Conservation (phyloP, 306 rosid species). For the Geum urbanum region DNA sequence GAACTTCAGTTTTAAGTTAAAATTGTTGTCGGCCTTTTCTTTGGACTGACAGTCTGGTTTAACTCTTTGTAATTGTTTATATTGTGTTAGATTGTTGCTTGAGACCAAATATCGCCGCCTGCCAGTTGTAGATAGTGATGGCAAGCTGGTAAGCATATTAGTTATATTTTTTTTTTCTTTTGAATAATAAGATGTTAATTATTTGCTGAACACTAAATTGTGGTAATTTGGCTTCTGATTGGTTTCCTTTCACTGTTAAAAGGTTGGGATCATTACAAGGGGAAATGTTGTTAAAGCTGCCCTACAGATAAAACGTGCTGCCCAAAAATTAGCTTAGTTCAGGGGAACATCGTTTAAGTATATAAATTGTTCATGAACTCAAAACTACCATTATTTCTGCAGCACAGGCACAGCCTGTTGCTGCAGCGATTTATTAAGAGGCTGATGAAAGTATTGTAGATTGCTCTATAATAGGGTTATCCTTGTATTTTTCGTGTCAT, state of each 20-base stretch:
- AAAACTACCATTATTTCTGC: conserved; percentile 17
- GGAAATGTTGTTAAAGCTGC: conserved; percentile 92
- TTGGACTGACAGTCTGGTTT: background rate
- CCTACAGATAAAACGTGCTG: conserved; percentile 62
- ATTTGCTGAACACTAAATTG: conserved; percentile 15
- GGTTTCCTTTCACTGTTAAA: conserved; percentile 27
- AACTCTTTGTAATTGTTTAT: background rate
- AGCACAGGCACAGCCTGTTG: conserved; percentile 5
- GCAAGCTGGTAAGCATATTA: conserved; percentile 71
- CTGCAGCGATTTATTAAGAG: conserved; percentile 18
- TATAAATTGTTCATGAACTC: conserved; percentile 5
- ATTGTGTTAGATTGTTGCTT: conserved; percentile 63
- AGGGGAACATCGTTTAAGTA: conserved; percentile 10
- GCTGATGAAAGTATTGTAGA: conserved; percentile 10
- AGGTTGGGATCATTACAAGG: conserved; percentile 91
- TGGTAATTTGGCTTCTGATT: conserved; percentile 21
- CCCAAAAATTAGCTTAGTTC: conserved; percentile 27
- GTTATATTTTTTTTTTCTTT: no score
- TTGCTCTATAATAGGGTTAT: conserved; percentile 21
- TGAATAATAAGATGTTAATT: background rate
- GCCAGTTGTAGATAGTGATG: conserved; percentile 78
- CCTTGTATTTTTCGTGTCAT: conserved; percentile 6
- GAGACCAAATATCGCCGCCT: conserved; percentile 84
- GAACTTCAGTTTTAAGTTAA: background rate
- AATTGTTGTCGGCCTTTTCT: background rate